Conservation (phyloP, 2,329 filamentous ascomycete genomes). For the Lachnellula hyalina region DNA sequence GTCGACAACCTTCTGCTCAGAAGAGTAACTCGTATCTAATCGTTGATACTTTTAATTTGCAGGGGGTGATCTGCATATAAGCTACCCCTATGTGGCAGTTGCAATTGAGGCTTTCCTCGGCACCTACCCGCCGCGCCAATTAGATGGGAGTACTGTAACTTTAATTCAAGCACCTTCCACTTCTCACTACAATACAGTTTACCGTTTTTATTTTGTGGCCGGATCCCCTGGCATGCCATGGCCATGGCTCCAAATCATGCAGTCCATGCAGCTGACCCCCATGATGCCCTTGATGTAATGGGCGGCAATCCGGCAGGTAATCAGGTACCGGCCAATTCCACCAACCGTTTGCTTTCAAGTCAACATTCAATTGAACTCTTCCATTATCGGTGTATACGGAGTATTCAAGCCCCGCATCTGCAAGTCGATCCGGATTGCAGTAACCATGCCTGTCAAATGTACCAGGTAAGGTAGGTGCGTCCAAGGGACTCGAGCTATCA, state of each 20-base stretch:
- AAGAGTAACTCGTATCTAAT: neutral
- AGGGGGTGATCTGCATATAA: neutral
- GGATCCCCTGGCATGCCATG: neutral
- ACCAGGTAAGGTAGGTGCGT: slow-evolving; percentile 8
- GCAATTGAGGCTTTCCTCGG: slow-evolving; percentile 1
- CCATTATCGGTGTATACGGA: neutral
- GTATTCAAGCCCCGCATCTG: neutral
- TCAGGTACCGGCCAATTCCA: slow-evolving; percentile 4
- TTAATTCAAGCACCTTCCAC: slow-evolving; percentile 2
- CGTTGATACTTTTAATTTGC: neutral
- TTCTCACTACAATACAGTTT: neutral
- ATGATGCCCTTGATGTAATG: neutral
- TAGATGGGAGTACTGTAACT: neutral
- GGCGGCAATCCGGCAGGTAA: neutral
- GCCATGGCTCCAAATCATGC: no score
- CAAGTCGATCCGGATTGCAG: neutral
- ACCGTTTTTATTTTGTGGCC: neutral
- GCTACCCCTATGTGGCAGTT: slow-evolving; percentile 3
- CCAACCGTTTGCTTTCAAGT: neutral
- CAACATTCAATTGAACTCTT: neutral
- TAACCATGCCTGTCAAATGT: neutral
- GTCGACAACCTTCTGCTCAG: neutral
- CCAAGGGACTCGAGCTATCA: neutral
- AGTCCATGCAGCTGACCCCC: neutral
- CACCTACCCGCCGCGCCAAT: neutral